Conservation (phyloP, 352 stramenopile species). For the Phytophthora niederhauseri region DNA sequence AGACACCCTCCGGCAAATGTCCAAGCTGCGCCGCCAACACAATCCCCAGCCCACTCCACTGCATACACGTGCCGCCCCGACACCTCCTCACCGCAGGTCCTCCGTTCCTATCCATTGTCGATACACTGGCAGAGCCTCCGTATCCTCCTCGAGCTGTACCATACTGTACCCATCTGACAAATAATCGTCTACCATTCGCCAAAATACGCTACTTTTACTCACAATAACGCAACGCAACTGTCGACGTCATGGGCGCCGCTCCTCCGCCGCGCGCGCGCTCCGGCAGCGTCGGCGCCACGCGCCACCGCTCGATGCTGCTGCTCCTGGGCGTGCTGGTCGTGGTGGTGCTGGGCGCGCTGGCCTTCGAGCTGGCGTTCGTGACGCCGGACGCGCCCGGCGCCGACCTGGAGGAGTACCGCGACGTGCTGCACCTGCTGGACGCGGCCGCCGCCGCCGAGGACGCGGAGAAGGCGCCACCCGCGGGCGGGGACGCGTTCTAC, state of each 20-base stretch:
- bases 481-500: conserved; percentile 28
- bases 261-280: conserved; percentile 18
- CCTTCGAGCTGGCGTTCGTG: conserved; percentile 39
- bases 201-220: neutral
- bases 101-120: neutral
- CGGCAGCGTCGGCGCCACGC: conserved; percentile 11
- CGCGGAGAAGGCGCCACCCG: conserved; percentile 23
- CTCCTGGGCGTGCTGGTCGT: conserved; percentile 33
- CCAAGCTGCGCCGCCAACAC: neutral
- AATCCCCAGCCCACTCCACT: neutral
- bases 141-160: neutral
- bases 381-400: neutral
- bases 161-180: neutral
- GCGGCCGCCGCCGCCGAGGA: conserved; percentile 33
- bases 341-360: conserved; percentile 24
- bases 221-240: neutral
- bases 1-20: neutral
- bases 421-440: conserved; percentile 31
- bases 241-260: conserved; percentile 1
- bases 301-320: conserved; percentile 25
- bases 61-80: neutral
- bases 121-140: neutral
- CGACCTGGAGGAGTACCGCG: conserved; percentile 12
- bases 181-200: neutral
- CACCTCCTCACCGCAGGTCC: neutral